These are phyloP conservation scores for Rhizophagus clarus DNA, from an alignment of 192 early-diverging fungal species.

Conservation along the genomic window DNA sequence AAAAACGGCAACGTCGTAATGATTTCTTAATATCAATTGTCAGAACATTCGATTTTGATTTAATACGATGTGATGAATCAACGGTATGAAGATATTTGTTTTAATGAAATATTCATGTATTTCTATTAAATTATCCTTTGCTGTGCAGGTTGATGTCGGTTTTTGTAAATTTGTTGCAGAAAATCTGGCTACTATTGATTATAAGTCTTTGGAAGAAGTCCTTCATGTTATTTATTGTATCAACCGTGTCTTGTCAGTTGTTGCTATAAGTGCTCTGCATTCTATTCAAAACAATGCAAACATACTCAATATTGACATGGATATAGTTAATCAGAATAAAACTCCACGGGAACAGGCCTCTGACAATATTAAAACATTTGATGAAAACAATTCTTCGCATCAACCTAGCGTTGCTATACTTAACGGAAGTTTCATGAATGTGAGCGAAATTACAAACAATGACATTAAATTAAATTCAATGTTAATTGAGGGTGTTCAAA, in stretches of 20 bases:
- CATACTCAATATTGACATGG: background rate
- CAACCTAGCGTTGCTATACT: background rate
- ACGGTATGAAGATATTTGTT: constrained; percentile 27
- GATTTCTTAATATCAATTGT: constrained; percentile 72
- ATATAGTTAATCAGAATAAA: background rate
- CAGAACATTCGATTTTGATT: constrained; percentile 68
- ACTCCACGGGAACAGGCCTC: background rate
- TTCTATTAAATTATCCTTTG: background rate
- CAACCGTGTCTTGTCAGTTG: constrained; percentile 71
- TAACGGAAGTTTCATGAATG: background rate
- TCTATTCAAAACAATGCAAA: constrained; percentile 43
- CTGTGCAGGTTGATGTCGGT: constrained; percentile 48
- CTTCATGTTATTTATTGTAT: constrained; percentile 73
- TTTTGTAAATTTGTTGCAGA: constrained; percentile 82
- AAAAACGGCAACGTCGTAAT: constrained; percentile 69
- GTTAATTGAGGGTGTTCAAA: background rate
- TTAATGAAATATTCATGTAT: background rate
- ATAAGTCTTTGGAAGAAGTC: constrained; percentile 81
- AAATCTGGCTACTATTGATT: constrained; percentile 79
- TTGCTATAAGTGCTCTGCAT: constrained; percentile 63
- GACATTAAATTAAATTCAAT: background rate
- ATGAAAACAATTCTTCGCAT: background rate
- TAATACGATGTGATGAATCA: constrained; percentile 21
- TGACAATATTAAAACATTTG: constrained; percentile 10
- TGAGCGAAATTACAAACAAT: background rate